Conservation (phyloP, 768 basidiomycete genomes). For the Imleria badia region DNA sequence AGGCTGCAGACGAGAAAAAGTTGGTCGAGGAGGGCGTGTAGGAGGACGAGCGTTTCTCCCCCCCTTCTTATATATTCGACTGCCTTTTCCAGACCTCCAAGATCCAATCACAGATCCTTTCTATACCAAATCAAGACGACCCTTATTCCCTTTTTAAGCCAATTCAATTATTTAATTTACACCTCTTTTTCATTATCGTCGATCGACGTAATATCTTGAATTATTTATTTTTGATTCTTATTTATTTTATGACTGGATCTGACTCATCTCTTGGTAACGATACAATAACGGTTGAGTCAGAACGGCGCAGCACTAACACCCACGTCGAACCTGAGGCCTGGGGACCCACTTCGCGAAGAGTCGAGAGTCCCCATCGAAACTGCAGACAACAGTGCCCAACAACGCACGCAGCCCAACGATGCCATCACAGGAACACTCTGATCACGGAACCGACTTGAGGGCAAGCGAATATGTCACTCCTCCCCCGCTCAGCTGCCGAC, state of each 20-base stretch:
- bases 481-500: constrained; percentile 11
- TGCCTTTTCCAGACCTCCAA: constrained; percentile 20
- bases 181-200: constrained; percentile 32
- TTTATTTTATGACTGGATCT: constrained; percentile 3
- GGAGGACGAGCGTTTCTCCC: background rate
- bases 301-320: constrained; percentile 26
- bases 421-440: constrained; percentile 28
- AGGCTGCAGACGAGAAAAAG: constrained; percentile 13
- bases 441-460: constrained; percentile 29
- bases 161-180: constrained; percentile 37
- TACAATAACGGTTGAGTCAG: constrained; percentile 12
- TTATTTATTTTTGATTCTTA: constrained; percentile 14
- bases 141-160: constrained; percentile 15
- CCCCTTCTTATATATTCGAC: constrained; percentile 30
- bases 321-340: too few species aligned
- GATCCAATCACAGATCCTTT: constrained; percentile 26
- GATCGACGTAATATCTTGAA: constrained; percentile 29
- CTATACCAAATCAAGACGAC: constrained; percentile 16
- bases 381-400: constrained; percentile 8
- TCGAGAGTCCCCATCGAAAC: constrained; percentile 7
- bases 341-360: constrained; percentile 16
- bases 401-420: background rate
- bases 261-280: background rate
- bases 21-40: constrained; percentile 20
- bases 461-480: constrained; percentile 15